Evolutionary conservation across 1,284 basidiomycete species (phyloP).

Genomic region (Schizopora paradoxa): DNA sequence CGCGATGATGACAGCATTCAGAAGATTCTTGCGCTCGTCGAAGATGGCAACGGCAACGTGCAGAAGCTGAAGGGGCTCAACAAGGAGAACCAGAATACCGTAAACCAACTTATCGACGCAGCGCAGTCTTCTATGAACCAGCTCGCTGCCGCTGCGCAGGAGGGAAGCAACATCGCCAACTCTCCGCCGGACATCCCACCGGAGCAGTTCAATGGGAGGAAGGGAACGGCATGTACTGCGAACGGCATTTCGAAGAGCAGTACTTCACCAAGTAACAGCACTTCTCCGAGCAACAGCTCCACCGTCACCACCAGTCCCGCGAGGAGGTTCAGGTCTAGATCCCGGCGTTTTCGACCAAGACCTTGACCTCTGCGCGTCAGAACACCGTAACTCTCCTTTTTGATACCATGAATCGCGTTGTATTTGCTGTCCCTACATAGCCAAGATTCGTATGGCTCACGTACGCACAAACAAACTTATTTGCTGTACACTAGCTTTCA

Average conservation of each 20-base stretch:
- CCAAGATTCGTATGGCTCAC: too few species aligned
- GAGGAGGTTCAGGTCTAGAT: too few species aligned
- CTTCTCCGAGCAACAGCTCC: too few species aligned
- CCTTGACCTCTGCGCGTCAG: background rate
- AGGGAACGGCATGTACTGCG: slow-evolving; percentile 10
- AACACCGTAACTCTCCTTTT: background rate
- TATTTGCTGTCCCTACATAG: background rate
- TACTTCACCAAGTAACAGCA: too few species aligned
- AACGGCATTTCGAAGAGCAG: too few species aligned
- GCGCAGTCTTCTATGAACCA: slow-evolving; percentile 16
- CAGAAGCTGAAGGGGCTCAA: slow-evolving; percentile 17
- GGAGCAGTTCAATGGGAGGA: slow-evolving; percentile 11
- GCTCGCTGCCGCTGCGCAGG: slow-evolving; percentile 15
- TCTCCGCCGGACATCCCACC: slow-evolving; percentile 22
- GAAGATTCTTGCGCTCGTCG: slow-evolving; percentile 17
- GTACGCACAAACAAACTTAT: background rate
- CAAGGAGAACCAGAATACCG: slow-evolving; percentile 12
- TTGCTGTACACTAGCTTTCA: background rate
- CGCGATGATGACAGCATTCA: slow-evolving; percentile 8
- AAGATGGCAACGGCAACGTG: slow-evolving; percentile 15
- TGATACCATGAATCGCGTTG: background rate
- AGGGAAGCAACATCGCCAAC: slow-evolving; percentile 17
- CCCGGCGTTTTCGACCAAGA: background rate
- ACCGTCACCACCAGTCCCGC: too few species aligned
- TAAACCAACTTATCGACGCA: slow-evolving; percentile 15